Base-by-base conservation (phyloP, 352 stramenopile species). In the Phytophthora rubi region DNA sequence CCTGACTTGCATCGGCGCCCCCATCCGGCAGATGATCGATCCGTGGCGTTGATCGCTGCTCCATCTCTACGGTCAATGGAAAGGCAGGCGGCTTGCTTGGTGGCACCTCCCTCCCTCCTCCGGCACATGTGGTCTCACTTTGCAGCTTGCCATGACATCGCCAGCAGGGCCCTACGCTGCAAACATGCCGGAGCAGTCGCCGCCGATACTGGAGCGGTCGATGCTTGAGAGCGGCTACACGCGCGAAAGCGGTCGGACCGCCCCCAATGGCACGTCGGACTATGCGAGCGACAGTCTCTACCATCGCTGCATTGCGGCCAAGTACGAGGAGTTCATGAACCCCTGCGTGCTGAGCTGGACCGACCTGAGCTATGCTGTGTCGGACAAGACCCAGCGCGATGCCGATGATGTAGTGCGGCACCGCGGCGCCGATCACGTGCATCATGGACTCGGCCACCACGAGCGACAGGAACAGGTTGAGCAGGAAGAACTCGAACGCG, bases 381-480 rank as follows among this genome's bases (percentile, higher is more conserved):
- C 39, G 10, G 39, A 13, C 39, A 47, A 47, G 39, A 47, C 13
- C 88, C 89, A 26, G 23, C 23, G 23, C 23, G 23, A 26, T 26
- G 23, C 23, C 23, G 42, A 92, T 90, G 64, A 95, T 93, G 62
- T 93, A 90, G 53, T 95, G 82, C 15, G 88, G 84, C 30, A 90
- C 85, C 1, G 85, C 68, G 48, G 86, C 82, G 4, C 82, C 83
- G 44, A 97, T 80, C 7, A 95, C 79, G 71, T 88, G 80, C 75
- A 93, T 94, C 61, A 93, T 80, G 4, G 84, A 92, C 77, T 96
- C 88, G 13, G 88, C 75, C 15, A 86, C 85, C 15, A 94, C 68
- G 2, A 97, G 72, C 32, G 84, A 90, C 18, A 93, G 49, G 59
- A 92, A 91, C 21, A 97, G 56, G 62, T 89, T 89, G 42, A 92